Conservation (phyloP, 1,139 yeast genomes). For the Blastobotrys serpentis region DNA sequence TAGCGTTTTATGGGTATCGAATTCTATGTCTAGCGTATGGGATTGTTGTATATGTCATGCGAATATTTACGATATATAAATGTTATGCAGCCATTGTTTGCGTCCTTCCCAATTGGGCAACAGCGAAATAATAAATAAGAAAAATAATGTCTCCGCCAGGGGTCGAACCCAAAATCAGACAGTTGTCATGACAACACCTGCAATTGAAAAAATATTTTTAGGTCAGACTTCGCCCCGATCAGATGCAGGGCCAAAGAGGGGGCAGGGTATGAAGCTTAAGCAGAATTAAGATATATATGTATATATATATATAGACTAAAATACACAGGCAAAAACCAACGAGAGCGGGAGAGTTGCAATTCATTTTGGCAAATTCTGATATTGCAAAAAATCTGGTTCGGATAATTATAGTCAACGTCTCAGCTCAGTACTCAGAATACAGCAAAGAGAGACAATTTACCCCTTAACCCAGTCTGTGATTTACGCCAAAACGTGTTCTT, state of each 20-base stretch:
- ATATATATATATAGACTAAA: too few relatives aligned
- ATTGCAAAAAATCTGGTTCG: too few relatives aligned
- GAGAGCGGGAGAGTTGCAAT: too few relatives aligned
- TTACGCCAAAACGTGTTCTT: slow-evolving; percentile 5
- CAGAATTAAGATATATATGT: too few relatives aligned
- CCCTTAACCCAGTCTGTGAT: neutral
- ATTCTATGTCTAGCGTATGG: too few relatives aligned
- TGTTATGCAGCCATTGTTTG: neutral
- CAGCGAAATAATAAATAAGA: neutral
- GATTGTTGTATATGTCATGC: neutral
- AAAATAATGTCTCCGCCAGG: neutral
- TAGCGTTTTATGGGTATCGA: neutral
- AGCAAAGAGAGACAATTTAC: neutral
- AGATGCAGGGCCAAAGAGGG: too few relatives aligned
- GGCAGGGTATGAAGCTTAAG: too few relatives aligned
- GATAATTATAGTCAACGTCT: too few relatives aligned
- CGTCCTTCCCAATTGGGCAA: slow-evolving; percentile 4
- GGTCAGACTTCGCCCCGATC: slow-evolving; percentile 2
- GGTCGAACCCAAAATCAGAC: neutral
- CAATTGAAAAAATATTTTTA: neutral
- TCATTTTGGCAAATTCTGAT: too few relatives aligned
- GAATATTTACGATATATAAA: neutral
- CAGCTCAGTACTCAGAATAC: too few relatives aligned
- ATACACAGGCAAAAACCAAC: too few relatives aligned
- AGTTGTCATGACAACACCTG: neutral